A percentile compares a stretch with the other conserved stretches of the same genome.
Evolutionary conservation across 2,329 filamentous ascomycete genomes (phyloP).

Genomic region (Didymella pomorum): DNA sequence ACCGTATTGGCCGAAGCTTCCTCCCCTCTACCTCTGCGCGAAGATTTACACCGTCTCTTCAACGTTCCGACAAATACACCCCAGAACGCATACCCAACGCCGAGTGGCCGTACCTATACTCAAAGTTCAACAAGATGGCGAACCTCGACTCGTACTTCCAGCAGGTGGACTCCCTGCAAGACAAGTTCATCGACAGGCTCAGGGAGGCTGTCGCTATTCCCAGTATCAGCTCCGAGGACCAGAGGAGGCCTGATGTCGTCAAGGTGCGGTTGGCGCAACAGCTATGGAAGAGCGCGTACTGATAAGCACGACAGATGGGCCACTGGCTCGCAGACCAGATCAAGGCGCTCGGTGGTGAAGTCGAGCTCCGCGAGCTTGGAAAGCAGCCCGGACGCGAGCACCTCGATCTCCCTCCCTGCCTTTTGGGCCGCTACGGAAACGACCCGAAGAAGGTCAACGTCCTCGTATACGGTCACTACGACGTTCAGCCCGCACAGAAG

Average conservation of each 20-base stretch:
- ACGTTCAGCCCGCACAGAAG: conserved; percentile 93
- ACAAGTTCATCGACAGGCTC: conserved; percentile 87
- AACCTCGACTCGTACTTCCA: conserved; percentile 92
- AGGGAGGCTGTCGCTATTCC: conserved; percentile 94
- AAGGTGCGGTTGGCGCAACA: conserved; percentile 58
- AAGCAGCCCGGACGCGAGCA: conserved; percentile 91
- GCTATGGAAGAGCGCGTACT: conserved; percentile 1
- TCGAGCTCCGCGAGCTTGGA: conserved; percentile 85
- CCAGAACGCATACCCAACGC: conserved; percentile 33
- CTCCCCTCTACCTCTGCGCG: conserved; percentile 21
- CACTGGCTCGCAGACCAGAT: conserved; percentile 88
- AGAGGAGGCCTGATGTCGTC: conserved; percentile 88
- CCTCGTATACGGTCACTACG: conserved; percentile 97
- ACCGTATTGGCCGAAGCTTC: conserved; percentile 23
- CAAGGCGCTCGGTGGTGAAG: conserved; percentile 80
- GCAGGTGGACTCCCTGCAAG: conserved; percentile 82
- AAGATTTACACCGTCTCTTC: conserved; percentile 19
- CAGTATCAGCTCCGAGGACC: conserved; percentile 91
- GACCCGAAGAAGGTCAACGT: conserved; percentile 94
- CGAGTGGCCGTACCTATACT: conserved; percentile 59
- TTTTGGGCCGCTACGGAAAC: conserved; percentile 90
- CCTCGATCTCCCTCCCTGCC: conserved; percentile 89
- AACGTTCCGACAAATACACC: conserved; percentile 28
- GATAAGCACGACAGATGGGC: conserved; percentile 71
- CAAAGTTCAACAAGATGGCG: conserved; percentile 71